Conservation (phyloP, 108 stramenopile species). For the Fragilaria radians region DNA sequence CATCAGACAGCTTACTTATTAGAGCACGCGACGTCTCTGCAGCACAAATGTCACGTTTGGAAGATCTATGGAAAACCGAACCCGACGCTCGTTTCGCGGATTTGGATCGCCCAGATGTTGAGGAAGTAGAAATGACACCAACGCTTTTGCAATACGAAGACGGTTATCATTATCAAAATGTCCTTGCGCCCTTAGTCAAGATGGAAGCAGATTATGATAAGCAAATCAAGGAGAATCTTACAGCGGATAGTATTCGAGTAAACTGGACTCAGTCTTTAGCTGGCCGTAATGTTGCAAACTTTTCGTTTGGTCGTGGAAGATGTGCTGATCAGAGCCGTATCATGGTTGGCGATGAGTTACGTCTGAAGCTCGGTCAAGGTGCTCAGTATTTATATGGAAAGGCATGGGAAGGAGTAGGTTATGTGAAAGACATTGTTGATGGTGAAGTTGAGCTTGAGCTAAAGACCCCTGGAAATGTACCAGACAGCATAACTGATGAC, state of each 20-base stretch:
- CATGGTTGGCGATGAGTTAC: slow-evolving; percentile 92
- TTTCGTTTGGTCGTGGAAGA: slow-evolving; percentile 68
- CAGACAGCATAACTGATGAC: slow-evolving; percentile 83
- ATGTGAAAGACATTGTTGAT: slow-evolving; percentile 85
- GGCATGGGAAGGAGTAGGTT: slow-evolving; percentile 88
- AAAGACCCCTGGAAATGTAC: slow-evolving; percentile 42
- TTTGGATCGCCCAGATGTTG: slow-evolving; percentile 78
- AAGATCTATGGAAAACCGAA: slow-evolving; percentile 91
- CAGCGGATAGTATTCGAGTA: slow-evolving; percentile 82
- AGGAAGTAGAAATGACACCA: slow-evolving; percentile 83
- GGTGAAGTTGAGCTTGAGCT: slow-evolving; percentile 91
- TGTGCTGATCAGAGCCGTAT: slow-evolving; percentile 70
- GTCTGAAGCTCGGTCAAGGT: slow-evolving; percentile 74
- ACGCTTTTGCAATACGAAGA: slow-evolving; percentile 90
- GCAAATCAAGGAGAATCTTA: slow-evolving; percentile 87
- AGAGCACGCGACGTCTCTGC: slow-evolving; percentile 78
- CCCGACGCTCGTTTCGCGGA: slow-evolving; percentile 90
- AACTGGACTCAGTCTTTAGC: slow-evolving; percentile 90
- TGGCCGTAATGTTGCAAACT: slow-evolving; percentile 80
- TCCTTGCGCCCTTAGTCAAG: slow-evolving; percentile 95
- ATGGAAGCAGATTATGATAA: slow-evolving; percentile 98
- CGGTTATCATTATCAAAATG: slow-evolving; percentile 97
- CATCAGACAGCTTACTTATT: slow-evolving; percentile 71
- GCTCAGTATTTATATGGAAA: slow-evolving; percentile 76
- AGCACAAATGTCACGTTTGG: slow-evolving; percentile 89